Conservation (phyloP, 176 grass and related monocot genomes). For the Phoenix dactylifera region DNA sequence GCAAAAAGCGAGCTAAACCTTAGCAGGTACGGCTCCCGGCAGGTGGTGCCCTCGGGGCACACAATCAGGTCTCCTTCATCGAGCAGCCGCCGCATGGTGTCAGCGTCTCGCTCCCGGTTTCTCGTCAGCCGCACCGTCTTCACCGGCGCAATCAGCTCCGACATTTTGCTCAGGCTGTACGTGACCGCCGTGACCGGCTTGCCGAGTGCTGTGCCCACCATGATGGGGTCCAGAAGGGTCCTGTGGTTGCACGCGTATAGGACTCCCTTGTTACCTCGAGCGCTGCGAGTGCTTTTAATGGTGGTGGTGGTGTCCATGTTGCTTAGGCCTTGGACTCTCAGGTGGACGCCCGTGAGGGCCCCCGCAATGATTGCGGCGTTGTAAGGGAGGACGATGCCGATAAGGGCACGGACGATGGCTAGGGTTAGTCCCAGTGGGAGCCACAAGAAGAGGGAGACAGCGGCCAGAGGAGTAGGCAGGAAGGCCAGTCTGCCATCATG, state of each 20-base stretch:
- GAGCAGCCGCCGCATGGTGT: slow-evolving; percentile 55
- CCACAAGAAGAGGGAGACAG: slow-evolving; percentile 56
- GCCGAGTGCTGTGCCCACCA: slow-evolving; percentile 47
- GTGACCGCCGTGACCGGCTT: slow-evolving; percentile 60
- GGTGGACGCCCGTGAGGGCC: slow-evolving; percentile 41
- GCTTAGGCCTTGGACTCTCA: slow-evolving; percentile 22
- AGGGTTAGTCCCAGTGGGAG: slow-evolving; percentile 53
- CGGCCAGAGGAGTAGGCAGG: slow-evolving; percentile 47
- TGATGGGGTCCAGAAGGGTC: slow-evolving; percentile 73
- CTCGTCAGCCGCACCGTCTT: slow-evolving; percentile 67
- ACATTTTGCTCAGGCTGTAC: slow-evolving; percentile 72
- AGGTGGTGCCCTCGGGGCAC: slow-evolving; percentile 90
- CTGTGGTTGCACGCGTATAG: slow-evolving; percentile 82
- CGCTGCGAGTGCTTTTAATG: background rate
- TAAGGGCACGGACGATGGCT: slow-evolving; percentile 39
- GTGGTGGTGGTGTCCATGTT: no score
- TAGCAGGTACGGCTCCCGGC: slow-evolving; percentile 81
- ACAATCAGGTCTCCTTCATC: slow-evolving; percentile 46
- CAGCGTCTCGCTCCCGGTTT: slow-evolving; percentile 48
- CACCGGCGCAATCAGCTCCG: slow-evolving; percentile 60
- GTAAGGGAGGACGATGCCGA: slow-evolving; percentile 56
- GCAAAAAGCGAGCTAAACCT: slow-evolving; percentile 88
- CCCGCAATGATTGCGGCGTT: slow-evolving; percentile 2
- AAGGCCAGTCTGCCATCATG: slow-evolving; percentile 83
- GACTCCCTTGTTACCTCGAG: slow-evolving; percentile 20